Percentiles rank a stretch among this genome's conserved stretches.
Evolutionary conservation across 208 protist species (phyloP).

Genomic region (Leishmania guyanensis): DNA sequence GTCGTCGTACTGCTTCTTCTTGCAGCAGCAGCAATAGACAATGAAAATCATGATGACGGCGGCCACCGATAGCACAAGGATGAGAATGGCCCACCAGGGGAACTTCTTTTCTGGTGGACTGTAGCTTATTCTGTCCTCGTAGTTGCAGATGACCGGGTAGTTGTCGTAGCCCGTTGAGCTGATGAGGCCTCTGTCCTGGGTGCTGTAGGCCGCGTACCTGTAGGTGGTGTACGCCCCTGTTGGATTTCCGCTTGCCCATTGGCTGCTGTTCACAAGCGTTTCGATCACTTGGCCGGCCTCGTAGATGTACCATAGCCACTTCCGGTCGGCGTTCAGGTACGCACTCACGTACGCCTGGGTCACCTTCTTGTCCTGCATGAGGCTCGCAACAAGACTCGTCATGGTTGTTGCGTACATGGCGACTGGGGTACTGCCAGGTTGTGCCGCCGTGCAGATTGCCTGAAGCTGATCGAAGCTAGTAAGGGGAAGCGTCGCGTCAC

Average conservation of each 20-base stretch:
- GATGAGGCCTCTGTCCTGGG: conserved; percentile 5
- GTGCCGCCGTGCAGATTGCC: conserved; percentile 7
- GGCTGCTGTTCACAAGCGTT: not conserved
- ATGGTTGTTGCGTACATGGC: conserved; percentile 1
- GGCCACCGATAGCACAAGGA: conserved; percentile 14
- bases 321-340: not conserved
- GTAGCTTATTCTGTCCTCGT: not conserved
- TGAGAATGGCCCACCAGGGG: conserved; percentile 25
- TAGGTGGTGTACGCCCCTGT: not conserved
- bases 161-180: conserved; percentile 1
- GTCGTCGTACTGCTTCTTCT: conserved; percentile 3
- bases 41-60: not conserved
- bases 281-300: not conserved
- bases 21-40: conserved; percentile 17
- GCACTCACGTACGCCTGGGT: conserved; percentile 19
- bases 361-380: not conserved
- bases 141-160: conserved; percentile 1
- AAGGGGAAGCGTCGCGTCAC: conserved; percentile 1
- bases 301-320: conserved; percentile 8
- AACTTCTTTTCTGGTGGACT: conserved; percentile 1
- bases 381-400: not conserved
- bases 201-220: conserved; percentile 21
- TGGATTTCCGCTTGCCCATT: conserved; percentile 18
- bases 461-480: conserved; percentile 6
- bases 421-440: conserved; percentile 1